phyloP scores from a whole-genome alignment of 2,329 filamentous ascomycete genomes.

The Leptographium wingfieldii region DNA sequence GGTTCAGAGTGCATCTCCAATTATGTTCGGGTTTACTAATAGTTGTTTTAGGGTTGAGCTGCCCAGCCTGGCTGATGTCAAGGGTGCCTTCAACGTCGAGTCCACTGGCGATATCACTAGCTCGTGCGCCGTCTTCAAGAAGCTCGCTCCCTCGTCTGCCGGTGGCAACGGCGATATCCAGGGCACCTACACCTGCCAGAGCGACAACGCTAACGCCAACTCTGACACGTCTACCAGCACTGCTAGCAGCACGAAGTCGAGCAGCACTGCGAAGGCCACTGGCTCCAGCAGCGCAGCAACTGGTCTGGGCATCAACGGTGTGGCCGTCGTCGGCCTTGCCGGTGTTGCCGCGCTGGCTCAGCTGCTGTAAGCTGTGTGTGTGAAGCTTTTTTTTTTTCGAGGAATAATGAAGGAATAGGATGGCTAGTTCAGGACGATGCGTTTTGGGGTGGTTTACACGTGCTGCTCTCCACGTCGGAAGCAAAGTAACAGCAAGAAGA shows the following conservation, averaged over 20 bases:
- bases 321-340: constrained; percentile 32
- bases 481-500: constrained; percentile 1
- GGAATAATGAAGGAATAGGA: background rate
- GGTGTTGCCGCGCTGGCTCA: constrained; percentile 28
- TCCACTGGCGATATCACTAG: constrained; percentile 48
- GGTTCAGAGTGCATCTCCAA: constrained; percentile 25
- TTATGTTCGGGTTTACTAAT: too few species aligned
- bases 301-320: constrained; percentile 32
- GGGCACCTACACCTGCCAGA: constrained; percentile 37
- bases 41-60: constrained; percentile 50
- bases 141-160: constrained; percentile 24
- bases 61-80: constrained; percentile 52
- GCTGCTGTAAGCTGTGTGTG: constrained; percentile 31
- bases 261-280: constrained; percentile 17
- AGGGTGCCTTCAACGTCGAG: constrained; percentile 58
- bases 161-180: constrained; percentile 30
- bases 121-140: constrained; percentile 42
- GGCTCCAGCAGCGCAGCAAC: constrained; percentile 27
- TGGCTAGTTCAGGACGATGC: background rate
- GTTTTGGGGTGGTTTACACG: background rate
- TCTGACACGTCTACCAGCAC: constrained; percentile 26
- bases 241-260: constrained; percentile 13
- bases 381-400: constrained; percentile 7
- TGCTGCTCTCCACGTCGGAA: background rate
- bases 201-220: constrained; percentile 40